A percentile compares a stretch with the other conserved stretches of the same genome.
Evolutionary conservation across 2,329 filamentous ascomycete species (phyloP).

Genomic region (Geosmithia flava): DNA sequence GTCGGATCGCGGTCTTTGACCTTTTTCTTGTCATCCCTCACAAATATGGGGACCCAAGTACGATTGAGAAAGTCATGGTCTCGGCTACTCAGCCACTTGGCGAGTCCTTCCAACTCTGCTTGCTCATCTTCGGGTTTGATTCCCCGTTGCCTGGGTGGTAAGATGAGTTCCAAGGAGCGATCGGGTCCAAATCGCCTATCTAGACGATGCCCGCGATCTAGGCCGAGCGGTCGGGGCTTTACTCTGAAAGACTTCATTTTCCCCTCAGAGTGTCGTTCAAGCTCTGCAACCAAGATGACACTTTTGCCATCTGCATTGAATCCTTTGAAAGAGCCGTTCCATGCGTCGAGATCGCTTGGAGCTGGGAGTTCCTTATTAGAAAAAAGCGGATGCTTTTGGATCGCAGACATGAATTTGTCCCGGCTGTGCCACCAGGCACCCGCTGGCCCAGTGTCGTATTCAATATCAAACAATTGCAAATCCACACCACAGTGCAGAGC

Average conservation of each 20-base stretch:
- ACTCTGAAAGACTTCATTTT: constrained; percentile 21
- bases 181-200: constrained; percentile 43
- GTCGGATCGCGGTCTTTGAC: constrained; percentile 16
- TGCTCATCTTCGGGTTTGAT: constrained; percentile 12
- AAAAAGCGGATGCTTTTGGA: constrained; percentile 27
- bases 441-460: constrained; percentile 14
- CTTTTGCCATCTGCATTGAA: constrained; percentile 20
- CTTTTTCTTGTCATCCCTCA: constrained; percentile 24
- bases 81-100: constrained; percentile 13
- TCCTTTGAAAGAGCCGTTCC: constrained; percentile 26
- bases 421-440: constrained; percentile 29
- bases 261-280: constrained; percentile 12
- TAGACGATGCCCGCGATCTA: constrained; percentile 38
- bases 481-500: constrained; percentile 31
- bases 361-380: constrained; percentile 33
- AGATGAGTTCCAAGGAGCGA: constrained; percentile 41
- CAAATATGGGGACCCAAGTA: constrained; percentile 34
- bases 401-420: constrained; percentile 22
- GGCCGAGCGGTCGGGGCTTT: constrained; percentile 31
- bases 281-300: constrained; percentile 28
- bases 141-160: constrained; percentile 22
- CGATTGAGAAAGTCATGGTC: constrained; percentile 32
- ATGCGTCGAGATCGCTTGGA: constrained; percentile 28
- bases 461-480: constrained; percentile 18
- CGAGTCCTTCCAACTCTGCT: constrained; percentile 12